These are phyloP conservation scores for Pelargonium citronellum DNA, from an alignment of 441 rosid species.

Conservation along the genomic window DNA sequence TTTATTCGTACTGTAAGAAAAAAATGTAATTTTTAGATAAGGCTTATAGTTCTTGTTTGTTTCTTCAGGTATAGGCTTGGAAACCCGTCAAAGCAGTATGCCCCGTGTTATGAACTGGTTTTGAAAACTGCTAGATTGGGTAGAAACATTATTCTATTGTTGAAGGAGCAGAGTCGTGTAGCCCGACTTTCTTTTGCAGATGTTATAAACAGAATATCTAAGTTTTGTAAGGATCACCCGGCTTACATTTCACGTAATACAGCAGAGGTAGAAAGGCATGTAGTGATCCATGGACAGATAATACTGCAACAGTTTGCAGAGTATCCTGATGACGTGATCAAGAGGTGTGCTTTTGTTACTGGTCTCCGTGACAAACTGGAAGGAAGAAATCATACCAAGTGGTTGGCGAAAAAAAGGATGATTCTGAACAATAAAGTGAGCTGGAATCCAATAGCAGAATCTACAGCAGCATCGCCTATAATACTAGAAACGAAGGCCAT, in stretches of 20 bases:
- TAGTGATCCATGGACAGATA: slow-evolving; percentile 80
- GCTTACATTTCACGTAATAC: slow-evolving; percentile 56
- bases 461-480: slow-evolving; percentile 33
- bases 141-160: slow-evolving; percentile 49
- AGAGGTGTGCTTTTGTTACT: slow-evolving; percentile 52
- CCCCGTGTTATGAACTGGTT: slow-evolving; percentile 58
- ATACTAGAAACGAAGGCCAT: slow-evolving; percentile 54
- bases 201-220: slow-evolving; percentile 45
- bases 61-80: slow-evolving; percentile 72
- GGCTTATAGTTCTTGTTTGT: not conserved
- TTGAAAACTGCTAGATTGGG: slow-evolving; percentile 62
- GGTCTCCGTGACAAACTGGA: slow-evolving; percentile 62
- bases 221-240: slow-evolving; percentile 32
- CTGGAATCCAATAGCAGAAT: slow-evolving; percentile 54
- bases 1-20: no score
- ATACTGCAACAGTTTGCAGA: slow-evolving; percentile 61
- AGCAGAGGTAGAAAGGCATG: slow-evolving; percentile 49
- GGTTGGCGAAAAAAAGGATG: slow-evolving; percentile 49
- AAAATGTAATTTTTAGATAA: no score
- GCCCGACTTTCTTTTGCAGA: slow-evolving; percentile 57
- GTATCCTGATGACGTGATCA: slow-evolving; percentile 40
- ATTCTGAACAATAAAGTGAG: slow-evolving; percentile 35
- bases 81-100: slow-evolving; percentile 67
- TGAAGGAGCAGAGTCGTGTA: slow-evolving; percentile 47
- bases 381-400: slow-evolving; percentile 62